phyloP scores from a whole-genome alignment of 2,329 filamentous ascomycete genomes.

The Penicillium brevicompactum region DNA sequence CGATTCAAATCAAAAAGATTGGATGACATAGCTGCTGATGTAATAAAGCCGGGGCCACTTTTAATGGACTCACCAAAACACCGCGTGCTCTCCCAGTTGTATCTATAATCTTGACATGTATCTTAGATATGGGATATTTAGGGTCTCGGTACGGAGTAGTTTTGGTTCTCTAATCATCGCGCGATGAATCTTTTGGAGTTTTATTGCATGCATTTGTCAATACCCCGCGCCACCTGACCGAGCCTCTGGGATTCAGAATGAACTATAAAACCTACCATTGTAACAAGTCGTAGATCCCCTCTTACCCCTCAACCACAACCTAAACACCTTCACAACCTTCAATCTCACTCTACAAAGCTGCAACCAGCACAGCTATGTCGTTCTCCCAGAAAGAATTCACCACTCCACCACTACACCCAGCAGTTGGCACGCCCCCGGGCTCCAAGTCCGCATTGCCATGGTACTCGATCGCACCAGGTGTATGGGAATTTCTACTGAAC shows the following conservation, averaged over 20 bases:
- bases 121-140: neutral
- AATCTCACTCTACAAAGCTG: neutral
- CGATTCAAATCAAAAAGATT: conserved; percentile 6
- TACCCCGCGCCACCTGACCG: neutral
- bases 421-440: conserved; percentile 16
- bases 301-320: neutral
- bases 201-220: neutral
- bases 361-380: conserved; percentile 9
- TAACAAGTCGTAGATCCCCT: neutral
- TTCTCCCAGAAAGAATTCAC: conserved; percentile 29
- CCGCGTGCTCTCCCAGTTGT: no score
- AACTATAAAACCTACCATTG: conserved; percentile 1
- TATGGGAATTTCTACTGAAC: conserved; percentile 43
- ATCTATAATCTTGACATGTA: no score
- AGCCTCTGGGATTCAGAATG: neutral
- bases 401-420: conserved; percentile 20
- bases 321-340: neutral
- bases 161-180: no score
- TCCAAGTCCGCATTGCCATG: conserved; percentile 17
- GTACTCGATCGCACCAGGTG: conserved; percentile 32
- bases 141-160: no score
- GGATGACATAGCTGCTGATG: conserved; percentile 10
- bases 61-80: neutral
- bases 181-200: no score
- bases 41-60: neutral